These are phyloP conservation scores for Fusarium xylarioides DNA, from an alignment of 2,329 filamentous ascomycete species.

Conservation along the genomic window DNA sequence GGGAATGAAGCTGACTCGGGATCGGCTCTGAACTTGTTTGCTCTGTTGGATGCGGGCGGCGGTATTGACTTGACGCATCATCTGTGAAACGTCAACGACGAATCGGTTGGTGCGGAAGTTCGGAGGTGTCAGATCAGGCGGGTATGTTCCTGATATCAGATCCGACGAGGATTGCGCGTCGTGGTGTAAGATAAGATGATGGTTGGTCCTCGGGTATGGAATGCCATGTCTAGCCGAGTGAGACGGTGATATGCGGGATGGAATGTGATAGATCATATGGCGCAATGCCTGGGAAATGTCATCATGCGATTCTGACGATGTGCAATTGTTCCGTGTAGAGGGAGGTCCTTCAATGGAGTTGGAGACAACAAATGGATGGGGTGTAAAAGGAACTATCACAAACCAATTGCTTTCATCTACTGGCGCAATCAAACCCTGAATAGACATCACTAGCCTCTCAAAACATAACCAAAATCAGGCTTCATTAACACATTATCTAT, in stretches of 20 bases:
- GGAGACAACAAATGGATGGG: neutral
- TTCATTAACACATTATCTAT: conserved; percentile 17
- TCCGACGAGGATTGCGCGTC: conserved; percentile 1
- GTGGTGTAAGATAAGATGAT: neutral
- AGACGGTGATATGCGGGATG: neutral
- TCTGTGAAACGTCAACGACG: conserved; percentile 31
- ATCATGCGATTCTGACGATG: no score
- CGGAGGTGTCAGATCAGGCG: neutral
- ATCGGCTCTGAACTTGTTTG: conserved; percentile 60
- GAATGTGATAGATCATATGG: neutral
- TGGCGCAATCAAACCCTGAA: neutral
- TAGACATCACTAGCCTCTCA: neutral
- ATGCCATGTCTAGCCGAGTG: conserved; percentile 8
- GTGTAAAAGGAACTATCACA: no score
- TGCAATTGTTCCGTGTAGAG: neutral
- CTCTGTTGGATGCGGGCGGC: conserved; percentile 60
- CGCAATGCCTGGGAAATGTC: neutral
- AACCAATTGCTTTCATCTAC: neutral
- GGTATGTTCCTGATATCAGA: neutral
- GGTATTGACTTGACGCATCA: conserved; percentile 61
- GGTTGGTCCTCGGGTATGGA: neutral
- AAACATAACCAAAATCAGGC: neutral
- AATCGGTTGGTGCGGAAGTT: conserved; percentile 12
- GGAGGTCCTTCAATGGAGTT: neutral
- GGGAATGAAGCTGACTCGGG: conserved; percentile 54